Percentiles rank a stretch among this genome's conserved stretches.
phyloP scores from a whole-genome alignment of 208 protist genomes.

The Crithidia expoeki region DNA sequence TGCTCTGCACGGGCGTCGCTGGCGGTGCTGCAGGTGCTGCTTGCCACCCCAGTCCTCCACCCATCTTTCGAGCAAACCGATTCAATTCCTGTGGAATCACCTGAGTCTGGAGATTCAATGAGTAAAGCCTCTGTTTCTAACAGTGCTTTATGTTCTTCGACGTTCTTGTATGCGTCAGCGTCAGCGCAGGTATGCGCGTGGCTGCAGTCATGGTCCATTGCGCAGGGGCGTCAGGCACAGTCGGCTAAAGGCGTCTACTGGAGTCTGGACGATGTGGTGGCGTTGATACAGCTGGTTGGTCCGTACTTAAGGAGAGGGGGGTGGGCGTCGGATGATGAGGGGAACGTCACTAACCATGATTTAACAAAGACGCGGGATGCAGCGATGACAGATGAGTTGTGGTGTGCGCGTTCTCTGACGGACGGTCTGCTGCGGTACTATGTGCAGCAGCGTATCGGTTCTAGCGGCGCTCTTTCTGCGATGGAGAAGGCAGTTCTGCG shows the following conservation, averaged over 20 bases:
- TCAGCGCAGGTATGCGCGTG: conserved; percentile 25
- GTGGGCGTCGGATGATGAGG: not conserved
- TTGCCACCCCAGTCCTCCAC: conserved; percentile 23
- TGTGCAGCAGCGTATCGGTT: conserved; percentile 20
- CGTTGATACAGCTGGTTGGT: conserved; percentile 38
- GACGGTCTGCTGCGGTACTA: conserved; percentile 37
- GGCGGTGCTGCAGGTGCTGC: conserved; percentile 35
- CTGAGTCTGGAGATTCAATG: too few species aligned
- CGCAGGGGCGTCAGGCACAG: conserved; percentile 1
- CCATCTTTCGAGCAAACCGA: not conserved
- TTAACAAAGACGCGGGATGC: not conserved
- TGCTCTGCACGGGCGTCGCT: conserved; percentile 39
- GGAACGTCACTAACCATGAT: too few species aligned
- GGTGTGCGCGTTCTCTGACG: conserved; percentile 34
- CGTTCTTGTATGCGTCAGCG: not conserved
- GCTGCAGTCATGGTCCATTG: conserved; percentile 24
- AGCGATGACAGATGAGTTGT: conserved; percentile 9
- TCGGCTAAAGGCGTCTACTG: conserved; percentile 9
- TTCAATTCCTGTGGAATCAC: not conserved
- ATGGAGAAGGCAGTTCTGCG: conserved; percentile 37
- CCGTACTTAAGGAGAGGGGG: conserved; percentile 1
- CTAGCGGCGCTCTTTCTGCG: conserved; percentile 9
- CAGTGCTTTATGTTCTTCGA: not conserved
- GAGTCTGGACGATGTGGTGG: conserved; percentile 45
- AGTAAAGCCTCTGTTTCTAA: too few species aligned